Base-by-base conservation (phyloP, 768 basidiomycete genomes). In the Tulasnella sp. region DNA sequence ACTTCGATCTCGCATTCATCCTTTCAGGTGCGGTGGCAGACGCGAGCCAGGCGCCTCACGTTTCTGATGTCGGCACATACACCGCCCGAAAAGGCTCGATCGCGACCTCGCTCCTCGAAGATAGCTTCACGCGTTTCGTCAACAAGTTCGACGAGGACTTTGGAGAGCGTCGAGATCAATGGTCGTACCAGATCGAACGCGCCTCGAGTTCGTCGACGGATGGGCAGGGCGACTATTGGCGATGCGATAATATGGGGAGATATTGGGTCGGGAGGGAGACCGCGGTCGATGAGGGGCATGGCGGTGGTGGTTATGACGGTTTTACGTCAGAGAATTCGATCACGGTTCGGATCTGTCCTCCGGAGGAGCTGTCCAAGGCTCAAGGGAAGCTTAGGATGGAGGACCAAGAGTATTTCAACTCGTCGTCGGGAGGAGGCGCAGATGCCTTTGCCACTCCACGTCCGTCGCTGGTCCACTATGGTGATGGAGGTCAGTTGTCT, bases 231-330 rank as follows among this genome's bases (percentile, higher is more conserved):
- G 86, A 88, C 64, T 71, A 80, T 60, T 89, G 86, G 87, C 71
- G 73, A 50, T 84, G 82, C 64, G 76, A 76, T 9, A 71, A 78
- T 34, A 75, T 82, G 41, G 86, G 86, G 11, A 72, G 76, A 56
- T 86, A 82, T 69, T 82, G 75, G 67, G 81, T 87, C 5, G 76
- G 78, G 43, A 74, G 66, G 30, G 61, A 59, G 25, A 38, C 54
- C 5, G 56, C 48, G 44, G 7, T n/a, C 9, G 56, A 58, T 3
- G 49, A 42, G 19, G 34, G 59, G 17, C 30, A 53, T 30, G 21
- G 50, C 19, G 19, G 22, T n/a, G 41, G 53, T 21, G 59, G 24
- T 24, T 24, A 34, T 22, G 59, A 60, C 44, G 59, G 59, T 4
- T 53, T 53, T 31, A 60, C 49, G 15, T 15, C 50, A 8, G 59